Evolutionary conservation across 106 monocot species (phyloP).

Genomic region (Dioscorea zingiberensis): DNA sequence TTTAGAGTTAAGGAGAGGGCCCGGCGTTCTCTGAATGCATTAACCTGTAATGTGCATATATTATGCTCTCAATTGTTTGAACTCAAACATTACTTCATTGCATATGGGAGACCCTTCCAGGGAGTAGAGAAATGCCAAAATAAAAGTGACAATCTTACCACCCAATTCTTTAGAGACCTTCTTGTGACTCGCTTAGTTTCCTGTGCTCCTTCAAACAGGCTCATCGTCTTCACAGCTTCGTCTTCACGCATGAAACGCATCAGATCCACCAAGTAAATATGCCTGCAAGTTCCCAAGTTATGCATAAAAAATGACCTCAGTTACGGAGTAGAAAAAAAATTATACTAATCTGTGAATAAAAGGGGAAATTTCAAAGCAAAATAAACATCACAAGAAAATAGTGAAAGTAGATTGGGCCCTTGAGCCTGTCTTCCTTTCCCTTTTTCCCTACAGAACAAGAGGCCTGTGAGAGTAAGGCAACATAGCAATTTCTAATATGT

Average conservation of each 20-base stretch:
- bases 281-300: slow-evolving; percentile 9
- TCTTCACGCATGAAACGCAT: slow-evolving; percentile 45
- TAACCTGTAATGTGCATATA: too few species aligned
- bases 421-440: too few species aligned
- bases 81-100: not conserved
- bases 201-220: slow-evolving; percentile 35
- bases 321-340: too few species aligned
- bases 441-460: too few species aligned
- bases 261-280: slow-evolving; percentile 25
- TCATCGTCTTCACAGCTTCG: slow-evolving; percentile 27
- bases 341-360: too few species aligned
- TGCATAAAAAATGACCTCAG: too few species aligned
- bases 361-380: too few species aligned
- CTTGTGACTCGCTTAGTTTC: slow-evolving; percentile 23
- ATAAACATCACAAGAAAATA: too few species aligned
- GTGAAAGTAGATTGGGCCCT: too few species aligned
- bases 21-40: slow-evolving; percentile 42
- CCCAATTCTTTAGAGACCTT: slow-evolving; percentile 42
- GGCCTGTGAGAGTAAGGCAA: too few species aligned
- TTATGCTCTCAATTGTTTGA: too few species aligned
- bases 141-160: slow-evolving; percentile 26
- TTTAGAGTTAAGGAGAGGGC: slow-evolving; percentile 33
- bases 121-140: not conserved
- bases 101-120: not conserved
- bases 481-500: too few species aligned